Evolutionary conservation across 2,329 filamentous ascomycete genomes (phyloP).

Genomic region (Pseudodiploospora longispora): DNA sequence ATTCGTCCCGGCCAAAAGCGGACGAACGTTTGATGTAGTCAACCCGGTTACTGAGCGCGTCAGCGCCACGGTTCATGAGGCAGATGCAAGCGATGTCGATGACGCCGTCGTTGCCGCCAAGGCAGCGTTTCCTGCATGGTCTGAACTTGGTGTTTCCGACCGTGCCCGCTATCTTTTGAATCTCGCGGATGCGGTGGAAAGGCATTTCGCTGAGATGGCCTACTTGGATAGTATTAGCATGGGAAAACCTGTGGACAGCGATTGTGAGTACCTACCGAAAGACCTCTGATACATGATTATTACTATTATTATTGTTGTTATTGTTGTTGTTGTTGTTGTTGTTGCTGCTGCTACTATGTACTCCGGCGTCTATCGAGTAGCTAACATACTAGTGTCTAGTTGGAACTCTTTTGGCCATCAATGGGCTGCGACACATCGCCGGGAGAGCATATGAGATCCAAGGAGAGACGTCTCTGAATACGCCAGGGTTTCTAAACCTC

Average conservation of each 20-base stretch:
- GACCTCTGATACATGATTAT: too few relatives aligned
- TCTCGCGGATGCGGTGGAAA: conserved; percentile 34
- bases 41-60: too few relatives aligned
- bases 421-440: conserved; percentile 32
- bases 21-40: too few relatives aligned
- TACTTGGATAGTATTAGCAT: conserved; percentile 36
- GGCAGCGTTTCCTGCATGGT: conserved; percentile 40
- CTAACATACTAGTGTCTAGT: conserved; percentile 19
- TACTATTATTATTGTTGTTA: too few relatives aligned
- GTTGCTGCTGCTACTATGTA: too few relatives aligned
- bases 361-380: conserved; percentile 15
- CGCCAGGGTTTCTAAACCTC: conserved; percentile 37
- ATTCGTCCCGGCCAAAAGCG: too few relatives aligned
- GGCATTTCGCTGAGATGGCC: conserved; percentile 34
- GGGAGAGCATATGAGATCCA: conserved; percentile 31
- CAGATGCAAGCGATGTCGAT: conserved; percentile 38
- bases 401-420: conserved; percentile 21
- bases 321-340: too few relatives aligned
- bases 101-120: conserved; percentile 39
- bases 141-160: conserved; percentile 27
- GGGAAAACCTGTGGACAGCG: conserved; percentile 29
- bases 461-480: conserved; percentile 38
- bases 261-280: too few relatives aligned
- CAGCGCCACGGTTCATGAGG: conserved; percentile 21
- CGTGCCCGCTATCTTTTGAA: conserved; percentile 36